Evolutionary conservation across 2,329 filamentous ascomycete genomes (phyloP), one percentile per base, ranked within the genome.

Genomic region (Alternaria conjuncta): DNA sequence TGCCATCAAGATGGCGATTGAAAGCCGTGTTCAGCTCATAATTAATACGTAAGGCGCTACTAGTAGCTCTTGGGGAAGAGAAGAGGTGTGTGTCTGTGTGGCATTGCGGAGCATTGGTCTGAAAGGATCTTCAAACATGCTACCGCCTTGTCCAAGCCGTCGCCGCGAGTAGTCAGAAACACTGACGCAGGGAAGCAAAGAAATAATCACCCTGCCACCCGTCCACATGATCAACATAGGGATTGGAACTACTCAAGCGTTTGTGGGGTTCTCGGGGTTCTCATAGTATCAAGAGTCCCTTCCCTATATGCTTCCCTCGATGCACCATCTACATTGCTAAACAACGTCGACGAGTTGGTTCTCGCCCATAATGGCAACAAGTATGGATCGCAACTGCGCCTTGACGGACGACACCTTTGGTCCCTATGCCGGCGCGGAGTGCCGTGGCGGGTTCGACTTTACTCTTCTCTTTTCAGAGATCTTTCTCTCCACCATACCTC

Each of bases 371-470:
- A 76, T 76, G 74, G 67, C 71, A 57, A 69, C 71, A 5, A 65
- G 54, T 50, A 60, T 68, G 55, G 47, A 44, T 61, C 46, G 56
- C 25, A 36, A 62, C 28, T 76, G 74, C 67, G 62, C 65, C 18
- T 63, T 62, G 26, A 64, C 76, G 28, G 77, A 79, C 68, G 65
- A 75, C 54, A 76, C 69, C 13, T 75, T 79, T 44, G 76, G 77
- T 46, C 77, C 77, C 6, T 77, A 70, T 36, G 76, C 74, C 55
- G 76, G 74, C 21, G 55, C 56, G 25, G 5, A 64, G 20, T 78
- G 76, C 67, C 74, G 79, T 56, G 77, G 76, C 53, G 74, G 73
- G 5, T 81, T 81, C 53, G 79, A 81, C 47, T 80, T 81, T 47
- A 80, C 79, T 15, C 63, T 80, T 26, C 68, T 78, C 12, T 81